Conservation (phyloP, 202 grass and related monocot genomes). For the Carex sylvatica region DNA sequence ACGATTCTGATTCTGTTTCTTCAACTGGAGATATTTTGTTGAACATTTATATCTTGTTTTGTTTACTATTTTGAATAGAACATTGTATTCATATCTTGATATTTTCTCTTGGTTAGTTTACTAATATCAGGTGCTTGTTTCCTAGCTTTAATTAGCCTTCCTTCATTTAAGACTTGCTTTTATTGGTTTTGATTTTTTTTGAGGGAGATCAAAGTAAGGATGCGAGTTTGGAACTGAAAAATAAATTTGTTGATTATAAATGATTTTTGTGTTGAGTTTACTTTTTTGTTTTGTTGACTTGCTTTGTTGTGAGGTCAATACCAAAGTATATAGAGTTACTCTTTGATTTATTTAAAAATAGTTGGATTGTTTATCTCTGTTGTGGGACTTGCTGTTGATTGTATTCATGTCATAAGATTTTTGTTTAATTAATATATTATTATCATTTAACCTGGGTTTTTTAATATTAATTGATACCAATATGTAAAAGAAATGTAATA, state of each 20-base stretch:
- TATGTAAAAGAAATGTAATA: conserved; percentile 5
- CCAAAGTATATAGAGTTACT: not conserved
- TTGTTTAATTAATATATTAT: not conserved
- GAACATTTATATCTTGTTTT: not conserved
- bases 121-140: not conserved
- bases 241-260: not conserved
- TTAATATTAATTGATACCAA: not conserved
- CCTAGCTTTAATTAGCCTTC: no score
- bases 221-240: not conserved
- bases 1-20: not conserved
- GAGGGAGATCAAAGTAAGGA: not conserved
- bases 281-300: not conserved
- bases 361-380: not conserved
- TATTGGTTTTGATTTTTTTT: not conserved
- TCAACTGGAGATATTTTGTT: not conserved
- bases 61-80: not conserved
- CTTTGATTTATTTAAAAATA: conserved; percentile 3
- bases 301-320: conserved; percentile 1
- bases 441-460: not conserved
- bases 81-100: not conserved
- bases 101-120: not conserved
- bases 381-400: not conserved
- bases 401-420: not conserved
- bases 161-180: not conserved
- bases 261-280: not conserved